phyloP scores from a whole-genome alignment of 179 eudicot species.

The Beta corolliflora region DNA sequence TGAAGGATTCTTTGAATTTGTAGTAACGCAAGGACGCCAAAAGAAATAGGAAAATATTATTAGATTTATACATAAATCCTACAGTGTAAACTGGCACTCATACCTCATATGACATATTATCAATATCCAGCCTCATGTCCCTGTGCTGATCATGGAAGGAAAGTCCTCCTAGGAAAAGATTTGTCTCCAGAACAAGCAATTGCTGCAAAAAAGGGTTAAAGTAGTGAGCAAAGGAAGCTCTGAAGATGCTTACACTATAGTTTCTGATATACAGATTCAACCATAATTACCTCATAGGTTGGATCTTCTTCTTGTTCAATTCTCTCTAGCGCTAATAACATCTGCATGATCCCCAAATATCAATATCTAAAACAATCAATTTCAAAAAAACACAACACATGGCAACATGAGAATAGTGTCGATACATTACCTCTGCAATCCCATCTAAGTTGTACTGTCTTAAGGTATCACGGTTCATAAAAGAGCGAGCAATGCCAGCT shows the following conservation, averaged over 20 bases:
- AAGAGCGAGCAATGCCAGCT: slow-evolving; percentile 44
- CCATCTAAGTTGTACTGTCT: slow-evolving; percentile 65
- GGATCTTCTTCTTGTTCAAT: slow-evolving; percentile 80
- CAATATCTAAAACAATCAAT: slow-evolving; percentile 5
- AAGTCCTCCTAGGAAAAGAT: slow-evolving; percentile 70
- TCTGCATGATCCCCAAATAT: slow-evolving; percentile 39
- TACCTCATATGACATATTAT: slow-evolving; percentile 91
- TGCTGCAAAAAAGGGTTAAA: slow-evolving; percentile 48
- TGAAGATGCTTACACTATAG: background rate
- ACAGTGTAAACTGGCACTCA: background rate
- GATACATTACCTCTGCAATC: slow-evolving; percentile 75
- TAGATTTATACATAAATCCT: background rate
- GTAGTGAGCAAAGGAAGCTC: slow-evolving; percentile 3
- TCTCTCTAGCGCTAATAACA: slow-evolving; percentile 72
- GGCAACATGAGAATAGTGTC: background rate
- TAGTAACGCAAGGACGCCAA: background rate
- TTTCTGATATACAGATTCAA: background rate
- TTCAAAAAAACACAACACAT: background rate
- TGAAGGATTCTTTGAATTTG: background rate
- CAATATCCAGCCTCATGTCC: slow-evolving; percentile 92
- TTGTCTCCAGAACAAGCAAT: slow-evolving; percentile 73
- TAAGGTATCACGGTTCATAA: slow-evolving; percentile 46
- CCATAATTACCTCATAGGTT: slow-evolving; percentile 62
- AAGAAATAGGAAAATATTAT: background rate
- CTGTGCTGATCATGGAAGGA: slow-evolving; percentile 80